Conservation (phyloP, 257 asterid species). For the Fraxinus anomala region DNA sequence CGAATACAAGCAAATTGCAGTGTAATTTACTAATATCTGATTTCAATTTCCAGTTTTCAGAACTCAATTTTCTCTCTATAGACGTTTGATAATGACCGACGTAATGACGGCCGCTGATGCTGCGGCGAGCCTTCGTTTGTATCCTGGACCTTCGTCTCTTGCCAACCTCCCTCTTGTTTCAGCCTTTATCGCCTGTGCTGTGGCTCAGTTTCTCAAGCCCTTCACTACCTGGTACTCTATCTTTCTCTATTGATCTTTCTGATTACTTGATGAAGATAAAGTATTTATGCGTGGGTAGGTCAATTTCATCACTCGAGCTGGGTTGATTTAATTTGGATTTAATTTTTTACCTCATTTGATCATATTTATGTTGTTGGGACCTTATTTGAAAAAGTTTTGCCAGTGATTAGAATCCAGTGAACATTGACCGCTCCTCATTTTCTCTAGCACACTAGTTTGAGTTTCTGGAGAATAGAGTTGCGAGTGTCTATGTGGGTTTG, state of each 20-base stretch:
- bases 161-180: slow-evolving; percentile 69
- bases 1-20: background rate
- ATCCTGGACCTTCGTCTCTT: slow-evolving; percentile 42
- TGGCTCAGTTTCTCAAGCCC: slow-evolving; percentile 94
- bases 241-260: slow-evolving; percentile 11
- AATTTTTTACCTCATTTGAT: background rate
- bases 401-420: background rate
- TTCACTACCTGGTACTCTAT: slow-evolving; percentile 73
- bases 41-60: background rate
- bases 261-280: background rate
- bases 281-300: background rate
- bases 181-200: slow-evolving; percentile 82
- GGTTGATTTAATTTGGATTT: slow-evolving; percentile 8
- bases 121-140: slow-evolving; percentile 62
- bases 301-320: background rate
- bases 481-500: background rate
- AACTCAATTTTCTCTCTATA: background rate
- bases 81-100: slow-evolving; percentile 43
- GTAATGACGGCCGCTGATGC: slow-evolving; percentile 73
- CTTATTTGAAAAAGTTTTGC: background rate
- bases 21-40: background rate
- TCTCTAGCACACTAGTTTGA: background rate
- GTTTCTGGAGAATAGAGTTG: background rate
- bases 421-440: background rate
- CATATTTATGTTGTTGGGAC: background rate